Base-by-base conservation (phyloP, 805 yeast genomes). In the Yarrowia sp. region DNA sequence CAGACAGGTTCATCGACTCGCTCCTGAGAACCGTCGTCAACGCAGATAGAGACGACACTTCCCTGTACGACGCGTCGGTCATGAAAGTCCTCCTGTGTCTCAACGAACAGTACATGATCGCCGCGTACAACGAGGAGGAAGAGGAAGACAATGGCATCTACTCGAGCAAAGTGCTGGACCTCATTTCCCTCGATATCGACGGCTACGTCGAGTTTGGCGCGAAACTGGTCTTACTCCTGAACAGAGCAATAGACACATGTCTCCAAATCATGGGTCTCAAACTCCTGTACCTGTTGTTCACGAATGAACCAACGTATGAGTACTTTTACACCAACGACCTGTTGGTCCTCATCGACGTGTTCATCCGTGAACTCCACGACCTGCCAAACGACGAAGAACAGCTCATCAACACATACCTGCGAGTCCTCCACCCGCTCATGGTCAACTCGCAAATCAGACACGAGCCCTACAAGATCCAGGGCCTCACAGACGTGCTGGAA, bases 21-120 rank as follows among this genome's bases (percentile, higher is more conserved):
- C 73, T 88, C 65, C 83, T 87, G 72, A 75, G 79, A 16, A 78
- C 83, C 0, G 75, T 89, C 22, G 83, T 83, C 10, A 70, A 70
- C n/a, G 70, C 74, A 49, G 75, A 72, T 36, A 75, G 73, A 41
- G 74, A 74, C 56, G 75, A 75, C 36, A 59, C 72, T 0, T 63
- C 58, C 1, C 22, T 48, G 59, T 82, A 82, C 71, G 89, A 87
- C 74, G 86, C 86, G 71, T 85, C 90, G 48, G 87, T 89, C 70
- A 87, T 92, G 79, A 88, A 87, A 73, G 79, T 91, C 15, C 77
- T 93, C 12, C 79, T 93, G 48, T 87, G 92, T 1, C 80, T 93
- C 35, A 93, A 93, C 77, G 97, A 93, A 76, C 97, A 93, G 77
- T 93, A 86, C 77, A 86, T 93, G 88, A 89, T 91, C 71, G 45